These are phyloP conservation scores for Phragmites australis DNA, from an alignment of 176 grass and related monocot species.

Conservation along the genomic window DNA sequence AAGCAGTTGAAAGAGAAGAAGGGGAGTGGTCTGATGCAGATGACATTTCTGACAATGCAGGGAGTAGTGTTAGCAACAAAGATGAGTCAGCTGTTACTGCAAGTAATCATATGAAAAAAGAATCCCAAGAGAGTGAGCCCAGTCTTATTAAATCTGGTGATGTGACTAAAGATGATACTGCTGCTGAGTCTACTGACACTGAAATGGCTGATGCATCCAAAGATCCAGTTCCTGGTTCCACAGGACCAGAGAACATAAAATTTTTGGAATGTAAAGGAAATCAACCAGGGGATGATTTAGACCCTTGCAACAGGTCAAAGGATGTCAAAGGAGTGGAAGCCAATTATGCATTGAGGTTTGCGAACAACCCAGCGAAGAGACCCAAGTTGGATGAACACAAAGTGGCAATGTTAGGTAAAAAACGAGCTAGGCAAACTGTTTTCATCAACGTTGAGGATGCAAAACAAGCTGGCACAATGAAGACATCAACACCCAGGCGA, in stretches of 20 bases:
- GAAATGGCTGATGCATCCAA: constrained; percentile 57
- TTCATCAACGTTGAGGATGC: constrained; percentile 98
- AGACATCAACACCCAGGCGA: constrained; percentile 78
- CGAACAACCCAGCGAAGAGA: constrained; percentile 78
- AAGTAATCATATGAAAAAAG: constrained; percentile 47
- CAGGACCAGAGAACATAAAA: constrained; percentile 36
- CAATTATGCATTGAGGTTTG: constrained; percentile 82
- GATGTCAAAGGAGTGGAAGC: constrained; percentile 92
- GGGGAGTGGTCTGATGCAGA: constrained; percentile 98
- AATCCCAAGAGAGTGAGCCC: constrained; percentile 51
- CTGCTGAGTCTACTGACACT: constrained; percentile 46
- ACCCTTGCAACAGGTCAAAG: constrained; percentile 58
- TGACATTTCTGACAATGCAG: constrained; percentile 55
- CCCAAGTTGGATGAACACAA: constrained; percentile 86
- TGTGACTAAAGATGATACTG: constrained; percentile 39
- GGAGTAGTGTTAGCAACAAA: constrained; percentile 53
- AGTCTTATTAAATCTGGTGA: constrained; percentile 36
- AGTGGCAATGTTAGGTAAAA: constrained; percentile 95
- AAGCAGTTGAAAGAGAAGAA: constrained; percentile 88
- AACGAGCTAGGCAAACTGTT: constrained; percentile 78
- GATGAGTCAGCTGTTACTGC: constrained; percentile 44
- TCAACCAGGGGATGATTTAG: constrained; percentile 56
- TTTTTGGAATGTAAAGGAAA: constrained; percentile 55
- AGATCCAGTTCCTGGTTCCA: constrained; percentile 41
- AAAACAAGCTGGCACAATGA: constrained; percentile 88